Evolutionary conservation across 2,329 filamentous ascomycete species (phyloP), one percentile per base, ranked within the genome.

Genomic region (Aureobasidium lini): DNA sequence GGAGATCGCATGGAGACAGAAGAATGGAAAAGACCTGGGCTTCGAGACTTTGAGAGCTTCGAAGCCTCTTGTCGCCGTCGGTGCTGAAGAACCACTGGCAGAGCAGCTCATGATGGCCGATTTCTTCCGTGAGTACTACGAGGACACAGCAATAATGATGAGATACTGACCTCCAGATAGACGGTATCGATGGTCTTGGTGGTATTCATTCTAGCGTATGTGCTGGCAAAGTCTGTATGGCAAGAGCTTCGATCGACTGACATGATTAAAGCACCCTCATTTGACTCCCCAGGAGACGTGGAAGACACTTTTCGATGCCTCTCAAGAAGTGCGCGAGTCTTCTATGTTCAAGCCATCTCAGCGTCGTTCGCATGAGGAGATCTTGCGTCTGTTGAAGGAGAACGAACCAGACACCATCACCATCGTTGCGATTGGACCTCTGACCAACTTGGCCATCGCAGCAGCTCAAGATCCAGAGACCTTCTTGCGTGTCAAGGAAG

Each of bases 361-460:
- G 66, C 75, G 77, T 5, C 84, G 84, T 1, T 85, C 92, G 0
- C 87, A 95, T 73, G 82, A 88, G 71, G 91, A 96, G 74, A 97
- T 99, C 53, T 82, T 99, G n/a, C 85, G 88, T 29, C 79, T 96
- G 49, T 81, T 99, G 18, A 81, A 81, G 59, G 88, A 94, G 67
- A 91, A 94, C 68, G 90, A 92, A 7, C 81, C 81, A 5, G 85
- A 91, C 69, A 94, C 89, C 1, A 85, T 99, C 66, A 92, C 88
- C n/a, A 89, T 99, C 69, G 84, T 96, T 39, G 89, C 89, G 28
- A 81, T 97, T 50, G 94, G 94, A 0, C 94, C 94, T 1, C 77
- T 97, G 66, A 97, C 94, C n/a, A 99, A 96, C 70, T 77, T 96
- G 32, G 94, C 94, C 1, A 75, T 95, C 29, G 94, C 94, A 3